Percentiles rank a stretch among this genome's conserved stretches.
These are phyloP conservation scores for Salix koriyanagi DNA, from an alignment of 345 rosid genomes.

Conservation along the genomic window DNA sequence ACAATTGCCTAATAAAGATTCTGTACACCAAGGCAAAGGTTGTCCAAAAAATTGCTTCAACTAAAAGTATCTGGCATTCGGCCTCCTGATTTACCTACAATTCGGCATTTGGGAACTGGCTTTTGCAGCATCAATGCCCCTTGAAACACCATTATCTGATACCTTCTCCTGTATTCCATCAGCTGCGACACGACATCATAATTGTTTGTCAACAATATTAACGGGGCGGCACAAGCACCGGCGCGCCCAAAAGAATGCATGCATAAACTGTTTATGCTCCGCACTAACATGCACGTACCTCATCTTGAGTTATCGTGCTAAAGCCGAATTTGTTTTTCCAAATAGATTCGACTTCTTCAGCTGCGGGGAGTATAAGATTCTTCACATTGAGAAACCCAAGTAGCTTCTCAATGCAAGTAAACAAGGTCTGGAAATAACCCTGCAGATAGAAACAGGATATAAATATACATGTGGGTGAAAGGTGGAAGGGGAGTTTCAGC, in stretches of 20 bases:
- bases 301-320: slow-evolving; percentile 47
- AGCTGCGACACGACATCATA: slow-evolving; percentile 25
- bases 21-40: slow-evolving; percentile 4
- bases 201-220: background rate
- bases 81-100: slow-evolving; percentile 24
- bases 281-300: slow-evolving; percentile 34
- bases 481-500: too few species aligned
- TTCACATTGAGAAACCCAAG: slow-evolving; percentile 61
- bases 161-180: slow-evolving; percentile 45
- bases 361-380: slow-evolving; percentile 77
- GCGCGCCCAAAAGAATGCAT: background rate
- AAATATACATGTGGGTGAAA: background rate
- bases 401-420: slow-evolving; percentile 67
- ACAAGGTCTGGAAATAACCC: slow-evolving; percentile 88
- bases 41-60: background rate
- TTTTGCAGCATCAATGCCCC: slow-evolving; percentile 84
- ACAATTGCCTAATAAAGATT: background rate
- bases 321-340: slow-evolving; percentile 88
- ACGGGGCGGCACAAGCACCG: background rate
- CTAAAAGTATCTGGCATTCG: background rate
- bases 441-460: slow-evolving; percentile 18
- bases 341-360: slow-evolving; percentile 82
- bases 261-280: background rate
- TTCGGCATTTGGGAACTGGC: slow-evolving; percentile 41
- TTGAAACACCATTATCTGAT: slow-evolving; percentile 70